Evolutionary conservation across 2,329 filamentous ascomycete genomes (phyloP).

Genomic region (Monosporascus cannonballus): DNA sequence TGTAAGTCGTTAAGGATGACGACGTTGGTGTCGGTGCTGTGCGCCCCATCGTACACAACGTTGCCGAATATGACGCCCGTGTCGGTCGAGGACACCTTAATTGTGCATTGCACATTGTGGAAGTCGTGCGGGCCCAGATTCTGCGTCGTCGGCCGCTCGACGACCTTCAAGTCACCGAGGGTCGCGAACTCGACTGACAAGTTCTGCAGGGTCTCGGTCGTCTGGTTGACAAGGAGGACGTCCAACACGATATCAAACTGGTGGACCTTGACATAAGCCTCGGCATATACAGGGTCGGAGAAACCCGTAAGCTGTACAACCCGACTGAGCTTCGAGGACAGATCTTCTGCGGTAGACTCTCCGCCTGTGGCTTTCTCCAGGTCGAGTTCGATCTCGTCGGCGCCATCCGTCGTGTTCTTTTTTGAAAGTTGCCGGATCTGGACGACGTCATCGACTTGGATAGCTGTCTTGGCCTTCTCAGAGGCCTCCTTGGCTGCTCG

Average conservation of each 20-base stretch:
- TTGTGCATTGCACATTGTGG: constrained; percentile 95
- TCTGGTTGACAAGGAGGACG: constrained; percentile 95
- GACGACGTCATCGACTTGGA: constrained; percentile 94
- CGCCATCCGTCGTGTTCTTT: constrained; percentile 76
- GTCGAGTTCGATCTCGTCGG: constrained; percentile 82
- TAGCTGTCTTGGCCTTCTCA: constrained; percentile 86
- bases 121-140: constrained; percentile 95
- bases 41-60: constrained; percentile 91
- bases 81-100: constrained; percentile 97
- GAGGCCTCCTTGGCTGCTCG: constrained; percentile 88
- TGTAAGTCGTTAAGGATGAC: constrained; percentile 98
- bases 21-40: constrained; percentile 88
- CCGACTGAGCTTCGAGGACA: constrained; percentile 88
- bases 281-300: constrained; percentile 96
- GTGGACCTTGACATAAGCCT: constrained; percentile 97
- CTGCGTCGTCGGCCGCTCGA: constrained; percentile 92
- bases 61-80: constrained; percentile 99
- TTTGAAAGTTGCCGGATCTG: constrained; percentile 88
- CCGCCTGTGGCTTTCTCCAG: constrained; percentile 92
- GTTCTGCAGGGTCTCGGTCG: constrained; percentile 92
- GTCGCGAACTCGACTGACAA: constrained; percentile 98
- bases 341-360: constrained; percentile 74
- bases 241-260: constrained; percentile 98
- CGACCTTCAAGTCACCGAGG: constrained; percentile 92
- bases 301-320: constrained; percentile 97